Percentiles rank a stretch among this genome's conserved stretches.
These are phyloP conservation scores for Diplosphaera chodatii DNA, from an alignment of 139 green algal species.

Conservation along the genomic window DNA sequence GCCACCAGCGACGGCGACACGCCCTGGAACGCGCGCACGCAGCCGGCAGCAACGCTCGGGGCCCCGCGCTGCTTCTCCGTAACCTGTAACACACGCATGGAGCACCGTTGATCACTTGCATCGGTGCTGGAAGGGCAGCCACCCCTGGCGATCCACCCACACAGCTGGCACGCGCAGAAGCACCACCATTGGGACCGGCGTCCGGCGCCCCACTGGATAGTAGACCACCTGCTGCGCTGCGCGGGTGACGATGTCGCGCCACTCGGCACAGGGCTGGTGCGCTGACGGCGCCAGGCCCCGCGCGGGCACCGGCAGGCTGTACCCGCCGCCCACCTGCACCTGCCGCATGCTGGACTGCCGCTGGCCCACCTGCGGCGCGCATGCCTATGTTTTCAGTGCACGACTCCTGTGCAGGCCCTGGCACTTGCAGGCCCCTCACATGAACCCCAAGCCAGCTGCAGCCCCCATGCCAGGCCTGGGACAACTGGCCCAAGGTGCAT, in stretches of 20 bases:
- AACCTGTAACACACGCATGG: too few relatives aligned
- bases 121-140: too few relatives aligned
- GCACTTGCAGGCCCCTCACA: too few relatives aligned
- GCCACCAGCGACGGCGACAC: conserved; percentile 55
- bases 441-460: too few relatives aligned
- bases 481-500: too few relatives aligned
- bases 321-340: conserved; percentile 60
- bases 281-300: conserved; percentile 44
- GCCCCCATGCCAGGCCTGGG: too few relatives aligned
- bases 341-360: conserved; percentile 54
- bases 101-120: too few relatives aligned
- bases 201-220: too few relatives aligned
- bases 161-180: too few relatives aligned
- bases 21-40: conserved; percentile 53
- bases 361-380: conserved; percentile 32
- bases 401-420: too few relatives aligned
- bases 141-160: too few relatives aligned
- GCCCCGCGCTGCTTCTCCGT: neutral
- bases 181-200: too few relatives aligned
- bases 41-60: conserved; percentile 10
- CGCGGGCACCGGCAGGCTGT: conserved; percentile 48
- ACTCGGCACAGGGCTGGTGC: conserved; percentile 18
- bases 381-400: conserved; percentile 32
- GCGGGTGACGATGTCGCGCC: conserved; percentile 30
- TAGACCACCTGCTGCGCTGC: conserved; percentile 25